phyloP scores from a whole-genome alignment of 148 eudicot genomes.

The Silene uniflora region DNA sequence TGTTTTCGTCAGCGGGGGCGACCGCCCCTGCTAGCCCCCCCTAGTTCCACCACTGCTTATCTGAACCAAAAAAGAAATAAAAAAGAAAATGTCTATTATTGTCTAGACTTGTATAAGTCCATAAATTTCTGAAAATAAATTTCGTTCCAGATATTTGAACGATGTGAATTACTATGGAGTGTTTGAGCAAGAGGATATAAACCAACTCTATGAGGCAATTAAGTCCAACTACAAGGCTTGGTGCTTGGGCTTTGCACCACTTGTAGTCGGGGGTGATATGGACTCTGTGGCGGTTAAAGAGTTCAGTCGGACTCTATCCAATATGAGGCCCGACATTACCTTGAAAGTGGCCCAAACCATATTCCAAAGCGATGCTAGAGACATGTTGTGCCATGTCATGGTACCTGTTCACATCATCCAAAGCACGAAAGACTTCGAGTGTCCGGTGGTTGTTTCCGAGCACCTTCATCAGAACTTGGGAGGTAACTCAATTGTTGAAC shows the following conservation, averaged over 20 bases:
- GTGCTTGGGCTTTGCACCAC: slow-evolving; percentile 78
- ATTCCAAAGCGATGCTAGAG: slow-evolving; percentile 64
- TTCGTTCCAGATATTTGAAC: slow-evolving; percentile 51
- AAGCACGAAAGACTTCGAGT: slow-evolving; percentile 83
- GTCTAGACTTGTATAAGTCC: no score
- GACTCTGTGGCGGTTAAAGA: slow-evolving; percentile 88
- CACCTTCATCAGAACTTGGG: slow-evolving; percentile 83
- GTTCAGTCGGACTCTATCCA: slow-evolving; percentile 82
- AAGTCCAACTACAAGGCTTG: slow-evolving; percentile 78
- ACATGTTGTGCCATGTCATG: slow-evolving; percentile 49
- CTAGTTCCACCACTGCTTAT: no score
- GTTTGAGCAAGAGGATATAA: slow-evolving; percentile 70
- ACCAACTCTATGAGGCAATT: slow-evolving; percentile 75
- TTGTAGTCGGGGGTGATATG: slow-evolving; percentile 86
- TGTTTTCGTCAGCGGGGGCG: no score
- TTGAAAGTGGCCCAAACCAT: slow-evolving; percentile 60
- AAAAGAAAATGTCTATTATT: no score
- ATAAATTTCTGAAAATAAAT: no score
- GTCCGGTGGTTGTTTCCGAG: slow-evolving; percentile 84
- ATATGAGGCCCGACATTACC: slow-evolving; percentile 92
- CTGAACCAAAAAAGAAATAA: no score
- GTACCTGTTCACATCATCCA: slow-evolving; percentile 85
- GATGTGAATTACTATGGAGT: slow-evolving; percentile 84
- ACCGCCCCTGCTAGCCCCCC: no score
- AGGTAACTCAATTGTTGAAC: slow-evolving; percentile 76